These are phyloP conservation scores for Trametopsis cervina DNA, from an alignment of 768 basidiomycete species.

Conservation along the genomic window DNA sequence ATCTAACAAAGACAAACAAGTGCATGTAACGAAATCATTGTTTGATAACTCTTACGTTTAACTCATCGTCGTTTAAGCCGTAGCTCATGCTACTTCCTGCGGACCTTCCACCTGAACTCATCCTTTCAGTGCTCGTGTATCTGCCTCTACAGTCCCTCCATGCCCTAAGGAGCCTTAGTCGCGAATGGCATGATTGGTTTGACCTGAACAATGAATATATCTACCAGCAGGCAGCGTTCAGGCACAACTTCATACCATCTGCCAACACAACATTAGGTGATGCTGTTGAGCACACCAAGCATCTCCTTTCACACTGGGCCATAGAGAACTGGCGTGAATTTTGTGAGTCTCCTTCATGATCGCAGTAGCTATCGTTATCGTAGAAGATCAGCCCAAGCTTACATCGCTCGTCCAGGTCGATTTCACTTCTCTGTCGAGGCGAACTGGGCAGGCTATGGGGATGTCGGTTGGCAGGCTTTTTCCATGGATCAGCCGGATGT, in stretches of 20 bases:
- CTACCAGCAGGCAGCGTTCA: conserved; percentile 50
- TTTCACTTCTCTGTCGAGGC: conserved; percentile 37
- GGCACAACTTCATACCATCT: conserved; percentile 40
- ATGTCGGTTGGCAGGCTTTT: conserved; percentile 32
- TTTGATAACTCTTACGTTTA: neutral
- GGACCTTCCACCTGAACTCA: conserved; percentile 50
- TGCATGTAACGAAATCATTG: neutral
- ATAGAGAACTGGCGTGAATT: conserved; percentile 50
- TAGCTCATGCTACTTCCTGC: conserved; percentile 28
- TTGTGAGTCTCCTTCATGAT: conserved; percentile 35
- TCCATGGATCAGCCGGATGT: conserved; percentile 32
- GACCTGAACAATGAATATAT: conserved; percentile 39
- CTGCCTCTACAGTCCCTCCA: conserved; percentile 41
- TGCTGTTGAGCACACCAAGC: conserved; percentile 23
- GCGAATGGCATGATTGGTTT: conserved; percentile 41
- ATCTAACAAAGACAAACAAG: conserved; percentile 11
- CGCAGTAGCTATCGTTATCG: neutral
- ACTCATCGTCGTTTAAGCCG: neutral
- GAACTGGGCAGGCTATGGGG: conserved; percentile 50
- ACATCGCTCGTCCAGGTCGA: conserved; percentile 31
- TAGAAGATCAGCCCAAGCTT: conserved; percentile 1
- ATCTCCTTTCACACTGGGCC: conserved; percentile 27
- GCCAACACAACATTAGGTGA: conserved; percentile 24
- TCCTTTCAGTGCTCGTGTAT: conserved; percentile 41
- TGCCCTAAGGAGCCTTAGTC: conserved; percentile 32